phyloP scores from a whole-genome alignment of 169 alveolate genomes.

The Fabrea salina region DNA sequence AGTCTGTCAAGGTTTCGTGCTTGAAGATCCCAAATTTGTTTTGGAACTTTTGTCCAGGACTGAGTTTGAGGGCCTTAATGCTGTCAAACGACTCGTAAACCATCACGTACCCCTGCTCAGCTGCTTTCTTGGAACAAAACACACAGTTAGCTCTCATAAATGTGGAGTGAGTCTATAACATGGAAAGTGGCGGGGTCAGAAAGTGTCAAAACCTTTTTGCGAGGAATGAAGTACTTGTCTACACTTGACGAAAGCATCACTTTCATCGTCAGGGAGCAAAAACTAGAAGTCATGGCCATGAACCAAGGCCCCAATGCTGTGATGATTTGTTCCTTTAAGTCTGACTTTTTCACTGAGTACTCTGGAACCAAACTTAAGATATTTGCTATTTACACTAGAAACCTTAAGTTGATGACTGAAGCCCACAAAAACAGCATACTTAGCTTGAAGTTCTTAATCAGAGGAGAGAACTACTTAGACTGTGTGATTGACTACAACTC shows the following conservation, averaged over 20 bases:
- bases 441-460: background rate
- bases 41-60: background rate
- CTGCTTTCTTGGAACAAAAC: too few relatives aligned
- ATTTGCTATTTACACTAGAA: background rate
- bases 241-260: background rate
- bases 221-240: conserved; percentile 19
- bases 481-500: background rate
- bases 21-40: conserved; percentile 11
- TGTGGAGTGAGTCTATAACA: background rate
- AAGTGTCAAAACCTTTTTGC: background rate
- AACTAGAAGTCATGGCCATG: background rate
- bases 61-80: background rate
- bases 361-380: background rate
- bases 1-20: background rate
- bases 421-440: background rate
- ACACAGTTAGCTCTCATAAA: too few relatives aligned
- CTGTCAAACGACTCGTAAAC: background rate
- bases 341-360: conserved; percentile 20
- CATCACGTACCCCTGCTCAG: too few relatives aligned
- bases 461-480: conserved; percentile 1
- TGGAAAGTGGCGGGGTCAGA: conserved; percentile 18
- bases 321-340: background rate
- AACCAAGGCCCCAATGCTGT: background rate
- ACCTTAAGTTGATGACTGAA: background rate
- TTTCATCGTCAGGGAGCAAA: background rate